phyloP scores from a whole-genome alignment of 192 early-diverging fungal genomes.

The Oehlia diaphana region DNA sequence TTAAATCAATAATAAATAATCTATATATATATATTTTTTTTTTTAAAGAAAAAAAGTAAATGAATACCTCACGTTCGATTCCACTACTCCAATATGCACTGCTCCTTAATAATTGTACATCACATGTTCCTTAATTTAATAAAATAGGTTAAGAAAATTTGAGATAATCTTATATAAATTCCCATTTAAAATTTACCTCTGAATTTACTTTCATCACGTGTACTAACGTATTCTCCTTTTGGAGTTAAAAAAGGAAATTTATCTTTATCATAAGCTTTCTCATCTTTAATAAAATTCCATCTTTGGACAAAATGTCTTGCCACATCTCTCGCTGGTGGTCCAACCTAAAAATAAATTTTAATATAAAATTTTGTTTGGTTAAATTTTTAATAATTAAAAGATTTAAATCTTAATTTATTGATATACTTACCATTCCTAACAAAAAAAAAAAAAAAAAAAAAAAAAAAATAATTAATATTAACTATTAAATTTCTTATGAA shows the following conservation, averaged over 20 bases:
- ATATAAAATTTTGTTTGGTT: too few species aligned
- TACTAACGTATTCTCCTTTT: conserved; percentile 60
- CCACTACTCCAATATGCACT: conserved; percentile 67
- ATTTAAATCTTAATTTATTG: too few species aligned
- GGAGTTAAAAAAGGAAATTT: conserved; percentile 67
- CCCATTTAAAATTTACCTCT: conserved; percentile 28
- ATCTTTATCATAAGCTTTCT: conserved; percentile 58
- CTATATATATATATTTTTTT: background rate
- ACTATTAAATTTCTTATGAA: background rate
- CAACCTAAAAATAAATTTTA: conserved; percentile 45
- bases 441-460: background rate
- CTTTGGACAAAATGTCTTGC: conserved; percentile 83
- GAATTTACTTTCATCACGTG: conserved; percentile 55
- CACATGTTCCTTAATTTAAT: conserved; percentile 41
- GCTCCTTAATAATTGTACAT: conserved; percentile 68
- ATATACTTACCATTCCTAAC: background rate
- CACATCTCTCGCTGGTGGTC: conserved; percentile 76
- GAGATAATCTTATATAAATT: background rate
- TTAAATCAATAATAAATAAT: background rate
- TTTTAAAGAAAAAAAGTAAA: background rate
- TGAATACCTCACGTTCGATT: conserved; percentile 54
- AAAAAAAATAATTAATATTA: background rate
- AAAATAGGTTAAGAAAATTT: background rate
- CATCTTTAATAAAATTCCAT: conserved; percentile 86
- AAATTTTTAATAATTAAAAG: too few species aligned